Base-by-base conservation (phyloP, 1,284 basidiomycete species). In the Ceratobasidium sp. region DNA sequence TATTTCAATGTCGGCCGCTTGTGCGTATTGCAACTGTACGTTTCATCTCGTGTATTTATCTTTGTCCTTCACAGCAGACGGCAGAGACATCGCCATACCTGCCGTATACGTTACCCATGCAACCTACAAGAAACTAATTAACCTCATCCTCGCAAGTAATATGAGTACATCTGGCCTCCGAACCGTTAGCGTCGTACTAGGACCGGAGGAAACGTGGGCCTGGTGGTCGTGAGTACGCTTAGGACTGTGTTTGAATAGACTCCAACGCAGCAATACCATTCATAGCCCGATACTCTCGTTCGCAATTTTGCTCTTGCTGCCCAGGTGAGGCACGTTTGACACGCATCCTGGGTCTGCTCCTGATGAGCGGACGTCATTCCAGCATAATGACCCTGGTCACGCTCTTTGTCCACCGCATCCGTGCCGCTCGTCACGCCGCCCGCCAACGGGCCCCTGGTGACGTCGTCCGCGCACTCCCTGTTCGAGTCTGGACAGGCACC, bases 1-100 rank as follows among this genome's bases (percentile, higher is more conserved):
- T 58, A 80, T 85, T 48, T 84, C 84, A 3, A 85, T 85, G 84
- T 85, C 82, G 75, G 81, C 81, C 41, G 58, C 51, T 48, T 75
- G 49, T 75, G 37, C 43, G n/a, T 59, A 41, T 29, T 29, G 29
- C n/a, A 53, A 29, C 43, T 7, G 24, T 16, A 29, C 46, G 4
- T 16, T 14, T n/a, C 16, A 16, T 4, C 14, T 29, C 41, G 53
- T 31, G 22, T 34, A 54, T 43, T 39, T 24, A 19, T 27, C 62
- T 5, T 54, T 31, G 2, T 56, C 13, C 29, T 59, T 51, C 27
- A 11, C 39, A 77, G 77, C 65, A n/a, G 77, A 77, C 43, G 73
- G 77, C 22, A 66, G 69, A 39, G 78, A 79, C 69, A 76, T 79
- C 22, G 24, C 37, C 5, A 79, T 79, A 43, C 78, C 78, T 2